Base-by-base conservation (phyloP, 179 eudicot species). In the Amaranthus tricolor region DNA sequence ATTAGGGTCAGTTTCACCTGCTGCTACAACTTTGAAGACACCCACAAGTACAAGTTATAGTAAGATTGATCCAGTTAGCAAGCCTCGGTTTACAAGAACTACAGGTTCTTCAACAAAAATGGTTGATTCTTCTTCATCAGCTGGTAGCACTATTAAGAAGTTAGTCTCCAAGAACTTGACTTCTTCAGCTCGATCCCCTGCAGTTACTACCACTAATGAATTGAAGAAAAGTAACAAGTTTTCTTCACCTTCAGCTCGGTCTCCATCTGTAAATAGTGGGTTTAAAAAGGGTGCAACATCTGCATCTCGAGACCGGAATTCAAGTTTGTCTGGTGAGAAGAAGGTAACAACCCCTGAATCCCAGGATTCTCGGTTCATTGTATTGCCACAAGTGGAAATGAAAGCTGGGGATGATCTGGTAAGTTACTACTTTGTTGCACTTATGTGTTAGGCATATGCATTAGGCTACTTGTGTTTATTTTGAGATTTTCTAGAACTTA, bases 361-460 rank as follows among this genome's bases (percentile, higher is more conserved):
- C 44, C 87, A 87, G 81, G 99, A 91, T 80, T 91, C 96, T 76
- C 90, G 88, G 56, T 86, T 92, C 50, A 77, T 90, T 68, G 81
- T 84, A 79, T 88, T 89, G 78, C 98, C 99, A 24, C 92, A 93
- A 77, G 91, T 95, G 69, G 99, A 93, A 77, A 75, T 81, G 78
- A 95, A 89, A 85, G 96, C 92, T 74, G 87, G 96, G 57, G 99
- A 95, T 91, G 98, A 91, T 79, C 89, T 91, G 92, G 99, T 95
- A 89, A 80, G 89, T 51, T 73, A 44, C 78, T 54, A 13, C 56
- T 66, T 40, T 31, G 40, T 1, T 2, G 40, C 3, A 31, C 40
- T 31, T 31, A 31, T 31, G 40, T 31, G 40, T 24, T 24, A 24
- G 31, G 31, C 31, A 24, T 31, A 31, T 31, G 40, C 40, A 31